Conservation (phyloP, 2,329 filamentous ascomycete genomes). For the Harringtonia aguacate region DNA sequence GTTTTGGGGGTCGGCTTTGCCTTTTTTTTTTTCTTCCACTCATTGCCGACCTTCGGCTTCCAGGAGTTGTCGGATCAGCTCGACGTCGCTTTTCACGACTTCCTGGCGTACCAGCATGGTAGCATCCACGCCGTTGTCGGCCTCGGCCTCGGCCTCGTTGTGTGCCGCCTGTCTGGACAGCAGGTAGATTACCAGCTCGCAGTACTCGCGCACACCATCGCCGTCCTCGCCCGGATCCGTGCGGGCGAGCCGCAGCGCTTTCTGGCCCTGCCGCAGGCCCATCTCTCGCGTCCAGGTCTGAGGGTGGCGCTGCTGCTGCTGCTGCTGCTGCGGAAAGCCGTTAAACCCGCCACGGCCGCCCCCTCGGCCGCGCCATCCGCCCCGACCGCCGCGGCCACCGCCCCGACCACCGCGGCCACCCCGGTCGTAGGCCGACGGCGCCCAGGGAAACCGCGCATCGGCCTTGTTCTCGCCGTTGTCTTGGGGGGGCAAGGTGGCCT, state of each 20-base stretch:
- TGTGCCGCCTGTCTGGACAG: conserved; percentile 23
- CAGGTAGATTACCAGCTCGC: conserved; percentile 42
- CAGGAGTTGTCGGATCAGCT: conserved; percentile 38
- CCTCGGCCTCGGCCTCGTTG: conserved; percentile 14
- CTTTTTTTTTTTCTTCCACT: no score
- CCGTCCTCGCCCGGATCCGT: conserved; percentile 41
- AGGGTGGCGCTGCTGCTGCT: not conserved
- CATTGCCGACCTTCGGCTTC: conserved; percentile 28
- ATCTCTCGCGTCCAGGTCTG: conserved; percentile 46
- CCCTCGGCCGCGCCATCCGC: not conserved
- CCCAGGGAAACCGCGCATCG: not conserved
- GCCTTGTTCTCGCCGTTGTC: conserved; percentile 2
- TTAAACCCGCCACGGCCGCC: not conserved
- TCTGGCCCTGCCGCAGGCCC: conserved; percentile 44
- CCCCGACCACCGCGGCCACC: not conserved
- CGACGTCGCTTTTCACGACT: conserved; percentile 36
- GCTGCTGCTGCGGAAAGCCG: not conserved
- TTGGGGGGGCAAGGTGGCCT: conserved; percentile 35
- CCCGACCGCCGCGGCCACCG: not conserved
- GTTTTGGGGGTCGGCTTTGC: no score
- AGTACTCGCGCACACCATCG: conserved; percentile 50
- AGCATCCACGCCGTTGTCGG: conserved; percentile 18
- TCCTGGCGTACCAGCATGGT: conserved; percentile 31
- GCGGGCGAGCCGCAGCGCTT: conserved; percentile 39
- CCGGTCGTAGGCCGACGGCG: not conserved